Conservation (phyloP, 257 asterid species). For the Solanum chmielewskii region DNA sequence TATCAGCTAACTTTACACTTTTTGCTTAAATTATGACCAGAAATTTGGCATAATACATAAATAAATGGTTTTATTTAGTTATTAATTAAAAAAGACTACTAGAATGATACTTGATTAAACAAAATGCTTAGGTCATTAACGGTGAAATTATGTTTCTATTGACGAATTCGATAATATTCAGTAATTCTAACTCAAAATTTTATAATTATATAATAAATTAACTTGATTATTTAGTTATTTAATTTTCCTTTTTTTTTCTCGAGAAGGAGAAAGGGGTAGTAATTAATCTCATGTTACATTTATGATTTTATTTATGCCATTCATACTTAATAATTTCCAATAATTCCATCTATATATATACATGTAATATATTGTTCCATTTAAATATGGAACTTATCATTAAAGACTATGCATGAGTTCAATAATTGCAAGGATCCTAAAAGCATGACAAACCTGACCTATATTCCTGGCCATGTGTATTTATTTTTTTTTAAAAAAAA, state of each 20-base stretch:
- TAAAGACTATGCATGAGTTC: constrained; percentile 58
- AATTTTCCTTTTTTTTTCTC: not conserved
- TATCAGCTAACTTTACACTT: not conserved
- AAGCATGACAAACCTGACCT: constrained; percentile 65
- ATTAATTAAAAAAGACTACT: not conserved
- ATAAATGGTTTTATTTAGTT: not conserved
- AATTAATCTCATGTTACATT: not conserved
- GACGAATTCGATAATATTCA: not conserved
- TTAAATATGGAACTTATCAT: constrained; percentile 13
- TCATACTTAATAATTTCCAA: not conserved
- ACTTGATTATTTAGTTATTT: not conserved
- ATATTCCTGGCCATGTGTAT: constrained; percentile 15
- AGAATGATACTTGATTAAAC: not conserved
- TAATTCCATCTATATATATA: not conserved
- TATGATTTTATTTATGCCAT: not conserved
- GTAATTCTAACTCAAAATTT: not conserved
- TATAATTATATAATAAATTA: not conserved
- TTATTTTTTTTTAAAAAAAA: not conserved
- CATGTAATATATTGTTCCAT: not conserved
- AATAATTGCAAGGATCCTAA: constrained; percentile 81
- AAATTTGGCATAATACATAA: not conserved
- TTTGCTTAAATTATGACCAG: not conserved
- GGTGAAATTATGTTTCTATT: not conserved
- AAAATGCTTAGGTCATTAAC: not conserved
- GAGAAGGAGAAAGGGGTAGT: not conserved